Evolutionary conservation across 441 rosid genomes (phyloP), one percentile per base, ranked within the genome.

Genomic region (Gossypium trilobum): DNA sequence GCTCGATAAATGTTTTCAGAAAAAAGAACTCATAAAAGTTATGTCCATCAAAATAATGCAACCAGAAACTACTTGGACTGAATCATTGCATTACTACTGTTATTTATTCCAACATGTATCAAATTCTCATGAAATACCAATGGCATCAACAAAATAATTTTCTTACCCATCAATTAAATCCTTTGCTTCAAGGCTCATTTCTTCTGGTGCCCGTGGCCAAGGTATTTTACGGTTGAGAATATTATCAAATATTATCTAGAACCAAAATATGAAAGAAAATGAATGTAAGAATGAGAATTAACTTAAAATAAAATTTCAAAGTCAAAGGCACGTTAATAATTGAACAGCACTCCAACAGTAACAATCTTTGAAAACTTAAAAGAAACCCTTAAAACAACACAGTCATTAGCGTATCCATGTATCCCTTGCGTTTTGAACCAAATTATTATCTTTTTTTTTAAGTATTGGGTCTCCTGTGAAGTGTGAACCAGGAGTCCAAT

Each of bases 191-290:
- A 78, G 78, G 82, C 96, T 91, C 88, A 95, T 88, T 83, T 93
- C 94, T 69, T 85, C 94, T 16, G 95, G 93, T 54, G 87, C 92
- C 71, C 75, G 80, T 23, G 97, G 97, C 98, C 99, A 95, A 57
- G 97, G 98, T 86, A 95, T 90, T 68, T 93, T 95, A 50, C 97
- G 88, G 78, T 95, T 95, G 85, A 95, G 97, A 85, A 95, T 95
- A 80, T 95, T 95, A 73, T 91, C 98, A 79, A 95, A 95, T 81
- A 95, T 95, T 83, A 79, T 89, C 99, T 95, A 79, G 52, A 85
- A 79, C 73, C 73, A 80, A 82, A 70, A 81, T 16, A 78, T 77
- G 70, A 72, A 72, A 75, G 75, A 44, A 75, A 79, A 55, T 9
- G 25, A 51, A 61, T 25, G 60, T 42, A 11, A 25, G 62, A 80